phyloP scores from a whole-genome alignment of 257 asterid genomes.

The Oldenlandia corymbosa region DNA sequence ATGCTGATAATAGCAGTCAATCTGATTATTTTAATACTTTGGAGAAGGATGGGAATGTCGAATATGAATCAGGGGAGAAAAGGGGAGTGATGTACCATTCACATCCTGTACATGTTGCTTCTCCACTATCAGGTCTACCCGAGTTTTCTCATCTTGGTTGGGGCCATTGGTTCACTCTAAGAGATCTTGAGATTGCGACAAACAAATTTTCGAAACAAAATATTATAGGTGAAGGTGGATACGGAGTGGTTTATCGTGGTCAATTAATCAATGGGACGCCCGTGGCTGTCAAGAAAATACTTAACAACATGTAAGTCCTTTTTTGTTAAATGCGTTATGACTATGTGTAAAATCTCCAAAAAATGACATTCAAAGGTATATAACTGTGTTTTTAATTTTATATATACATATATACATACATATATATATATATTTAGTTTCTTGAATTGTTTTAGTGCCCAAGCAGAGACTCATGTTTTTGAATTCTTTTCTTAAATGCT shows the following conservation, averaged over 20 bases:
- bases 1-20: conserved; percentile 26
- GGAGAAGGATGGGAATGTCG: conserved; percentile 25
- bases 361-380: too few species aligned
- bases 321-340: too few species aligned
- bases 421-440: too few species aligned
- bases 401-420: too few species aligned
- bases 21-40: conserved; percentile 30
- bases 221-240: conserved; percentile 90
- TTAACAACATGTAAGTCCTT: conserved; percentile 69
- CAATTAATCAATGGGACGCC: conserved; percentile 53
- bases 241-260: conserved; percentile 77
- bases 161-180: conserved; percentile 92
- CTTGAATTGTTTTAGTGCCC: too few species aligned
- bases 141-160: conserved; percentile 86
- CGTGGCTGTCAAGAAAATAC: conserved; percentile 78
- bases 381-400: too few species aligned
- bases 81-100: conserved; percentile 23
- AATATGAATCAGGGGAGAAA: conserved; percentile 34
- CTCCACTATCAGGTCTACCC: conserved; percentile 65
- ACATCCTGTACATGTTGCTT: conserved; percentile 24
- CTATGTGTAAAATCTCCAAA: too few species aligned
- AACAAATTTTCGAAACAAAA: conserved; percentile 56
- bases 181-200: conserved; percentile 72
- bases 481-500: too few species aligned
- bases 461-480: neutral